Percentiles rank a stretch among this genome's conserved stretches.
phyloP scores from a whole-genome alignment of 2,329 filamentous ascomycete species.

The Neofusicoccum parvum region DNA sequence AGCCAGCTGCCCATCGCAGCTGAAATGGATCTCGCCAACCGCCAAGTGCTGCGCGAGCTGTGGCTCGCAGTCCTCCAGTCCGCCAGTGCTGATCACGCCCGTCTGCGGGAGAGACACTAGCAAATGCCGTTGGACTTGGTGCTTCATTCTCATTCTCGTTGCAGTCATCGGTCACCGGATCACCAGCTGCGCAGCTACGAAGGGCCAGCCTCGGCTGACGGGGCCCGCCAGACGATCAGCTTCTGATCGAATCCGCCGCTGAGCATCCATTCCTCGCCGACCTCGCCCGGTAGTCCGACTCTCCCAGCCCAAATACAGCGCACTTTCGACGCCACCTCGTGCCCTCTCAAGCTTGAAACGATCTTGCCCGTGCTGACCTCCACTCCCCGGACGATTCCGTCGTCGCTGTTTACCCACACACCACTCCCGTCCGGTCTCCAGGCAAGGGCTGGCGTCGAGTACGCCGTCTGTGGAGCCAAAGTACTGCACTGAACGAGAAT shows the following conservation, averaged over 20 bases:
- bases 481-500: slow-evolving; percentile 63
- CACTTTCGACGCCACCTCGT: slow-evolving; percentile 61
- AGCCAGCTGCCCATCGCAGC: slow-evolving; percentile 1
- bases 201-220: background rate
- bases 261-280: slow-evolving; percentile 56
- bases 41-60: background rate
- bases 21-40: background rate
- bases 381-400: slow-evolving; percentile 62
- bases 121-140: background rate
- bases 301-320: slow-evolving; percentile 59
- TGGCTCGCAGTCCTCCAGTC: background rate
- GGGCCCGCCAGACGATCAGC: slow-evolving; percentile 56
- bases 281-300: slow-evolving; percentile 35
- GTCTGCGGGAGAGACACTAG: background rate
- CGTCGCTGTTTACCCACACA: slow-evolving; percentile 67
- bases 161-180: slow-evolving; percentile 11
- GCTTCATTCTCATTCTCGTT: slow-evolving; percentile 6
- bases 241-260: slow-evolving; percentile 67
- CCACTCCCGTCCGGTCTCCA: slow-evolving; percentile 65
- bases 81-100: background rate
- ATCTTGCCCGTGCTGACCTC: slow-evolving; percentile 62
- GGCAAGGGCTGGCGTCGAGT: slow-evolving; percentile 62
- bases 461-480: slow-evolving; percentile 64
- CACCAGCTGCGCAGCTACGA: slow-evolving; percentile 7
- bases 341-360: slow-evolving; percentile 53